Percentiles rank a stretch among this genome's conserved stretches.
Conservation (phyloP, 2,329 filamentous ascomycete genomes). For the Aspergillus costaricaensis region DNA sequence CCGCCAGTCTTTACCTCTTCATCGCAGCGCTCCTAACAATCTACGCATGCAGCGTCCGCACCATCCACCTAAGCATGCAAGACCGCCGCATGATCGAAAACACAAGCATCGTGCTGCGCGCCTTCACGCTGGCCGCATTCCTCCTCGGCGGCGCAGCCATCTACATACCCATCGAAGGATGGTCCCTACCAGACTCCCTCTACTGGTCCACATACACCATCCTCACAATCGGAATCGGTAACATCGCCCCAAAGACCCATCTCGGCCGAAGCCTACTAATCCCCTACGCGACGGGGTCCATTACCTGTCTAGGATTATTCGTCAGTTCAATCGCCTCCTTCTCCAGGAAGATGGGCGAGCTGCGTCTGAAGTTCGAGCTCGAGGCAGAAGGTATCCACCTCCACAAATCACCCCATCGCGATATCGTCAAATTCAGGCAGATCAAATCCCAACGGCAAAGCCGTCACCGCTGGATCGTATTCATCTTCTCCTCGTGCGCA, state of each 20-base stretch:
- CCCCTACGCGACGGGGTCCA: conserved; percentile 57
- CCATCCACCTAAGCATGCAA: background rate
- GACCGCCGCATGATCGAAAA: background rate
- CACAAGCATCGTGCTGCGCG: conserved; percentile 4
- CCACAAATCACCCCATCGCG: background rate
- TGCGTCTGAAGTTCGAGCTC: background rate
- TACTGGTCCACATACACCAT: conserved; percentile 61
- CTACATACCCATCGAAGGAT: conserved; percentile 8
- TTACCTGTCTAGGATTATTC: conserved; percentile 58
- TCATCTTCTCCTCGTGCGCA: conserved; percentile 42
- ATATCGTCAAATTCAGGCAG: background rate
- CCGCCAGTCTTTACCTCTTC: background rate
- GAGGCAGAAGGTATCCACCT: background rate
- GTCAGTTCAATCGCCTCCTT: conserved; percentile 52
- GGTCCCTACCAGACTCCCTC: conserved; percentile 48
- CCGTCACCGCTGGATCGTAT: conserved; percentile 28
- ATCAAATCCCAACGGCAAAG: background rate
- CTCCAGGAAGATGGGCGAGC: background rate
- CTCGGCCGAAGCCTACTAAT: conserved; percentile 55
- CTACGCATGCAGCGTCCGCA: background rate
- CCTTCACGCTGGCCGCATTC: background rate
- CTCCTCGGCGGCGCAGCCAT: conserved; percentile 9
- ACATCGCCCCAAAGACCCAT: conserved; percentile 53
- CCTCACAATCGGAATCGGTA: conserved; percentile 57
- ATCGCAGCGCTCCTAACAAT: background rate